Evolutionary conservation across 129 eudicot species (phyloP).

Genomic region (Centella asiatica): DNA sequence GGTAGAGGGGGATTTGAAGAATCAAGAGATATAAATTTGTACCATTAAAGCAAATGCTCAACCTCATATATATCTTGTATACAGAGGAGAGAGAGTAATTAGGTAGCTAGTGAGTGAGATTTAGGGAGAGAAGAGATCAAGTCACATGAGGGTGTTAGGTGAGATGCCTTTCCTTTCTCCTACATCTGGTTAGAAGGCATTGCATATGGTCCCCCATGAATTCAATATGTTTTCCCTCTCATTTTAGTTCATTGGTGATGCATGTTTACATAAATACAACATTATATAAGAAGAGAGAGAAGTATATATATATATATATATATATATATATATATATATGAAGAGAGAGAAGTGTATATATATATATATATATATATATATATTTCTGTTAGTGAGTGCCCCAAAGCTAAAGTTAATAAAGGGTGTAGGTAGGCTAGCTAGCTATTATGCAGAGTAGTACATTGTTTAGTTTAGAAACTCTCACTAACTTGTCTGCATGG

Average conservation of each 20-base stretch:
- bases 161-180: constrained; percentile 29
- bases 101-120: not conserved
- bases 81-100: not conserved
- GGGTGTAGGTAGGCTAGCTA: constrained; percentile 9
- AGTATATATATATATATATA: not conserved
- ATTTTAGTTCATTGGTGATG: not conserved
- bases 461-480: constrained; percentile 32
- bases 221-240: constrained; percentile 7
- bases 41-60: too few relatives aligned
- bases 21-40: too few relatives aligned
- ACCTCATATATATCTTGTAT: not conserved
- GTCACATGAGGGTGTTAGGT: constrained; percentile 32
- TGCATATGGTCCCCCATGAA: constrained; percentile 22
- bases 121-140: not conserved
- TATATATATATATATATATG: not conserved
- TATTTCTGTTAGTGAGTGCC: too few relatives aligned
- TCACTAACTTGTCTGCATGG: constrained; percentile 42
- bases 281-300: too few relatives aligned
- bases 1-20: too few relatives aligned
- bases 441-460: too few relatives aligned
- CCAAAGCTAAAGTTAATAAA: constrained; percentile 16
- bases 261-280: not conserved
- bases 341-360: too few relatives aligned
- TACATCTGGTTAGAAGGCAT: constrained; percentile 6
- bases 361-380: too few relatives aligned